Conservation (phyloP, 2,329 filamentous ascomycete genomes). For the Chaetomiaceae sp. region DNA sequence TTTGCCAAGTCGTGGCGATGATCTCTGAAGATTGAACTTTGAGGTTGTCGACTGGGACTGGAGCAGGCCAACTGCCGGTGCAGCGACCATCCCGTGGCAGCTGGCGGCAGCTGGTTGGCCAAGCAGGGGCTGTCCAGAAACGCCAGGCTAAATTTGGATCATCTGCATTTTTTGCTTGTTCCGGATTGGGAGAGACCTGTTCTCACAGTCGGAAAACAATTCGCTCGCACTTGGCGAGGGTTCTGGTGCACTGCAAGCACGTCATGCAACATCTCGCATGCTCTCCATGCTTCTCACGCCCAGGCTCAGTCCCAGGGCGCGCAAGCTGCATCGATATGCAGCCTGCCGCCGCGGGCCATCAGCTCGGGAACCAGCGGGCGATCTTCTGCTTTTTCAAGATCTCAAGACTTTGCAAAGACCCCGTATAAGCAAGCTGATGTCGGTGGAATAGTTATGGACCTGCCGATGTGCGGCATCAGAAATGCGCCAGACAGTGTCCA, state of each 20-base stretch:
- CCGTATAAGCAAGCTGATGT: too few relatives aligned
- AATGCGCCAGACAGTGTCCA: conserved; percentile 3
- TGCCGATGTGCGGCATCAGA: too few relatives aligned
- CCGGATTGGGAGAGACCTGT: conserved; percentile 10
- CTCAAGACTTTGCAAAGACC: too few relatives aligned
- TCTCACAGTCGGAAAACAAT: conserved; percentile 9
- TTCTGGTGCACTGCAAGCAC: background rate
- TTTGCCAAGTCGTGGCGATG: background rate
- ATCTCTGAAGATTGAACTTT: background rate
- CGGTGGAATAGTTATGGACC: too few relatives aligned
- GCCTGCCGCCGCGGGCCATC: background rate
- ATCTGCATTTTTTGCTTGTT: background rate
- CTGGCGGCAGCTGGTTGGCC: conserved; percentile 7
- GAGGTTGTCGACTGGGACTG: background rate
- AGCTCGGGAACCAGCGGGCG: background rate
- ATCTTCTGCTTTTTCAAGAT: background rate
- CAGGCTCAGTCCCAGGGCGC: too few relatives aligned
- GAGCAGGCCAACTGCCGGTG: too few relatives aligned
- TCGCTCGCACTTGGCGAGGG: too few relatives aligned
- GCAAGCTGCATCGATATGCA: conserved; percentile 2
- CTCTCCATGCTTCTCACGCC: too few relatives aligned
- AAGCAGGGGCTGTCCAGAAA: background rate
- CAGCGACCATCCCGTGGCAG: background rate
- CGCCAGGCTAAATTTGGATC: conserved; percentile 10
- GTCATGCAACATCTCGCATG: too few relatives aligned